Percentiles rank a stretch among this genome's conserved stretches.
phyloP scores from a whole-genome alignment of 1,284 basidiomycete species.

The Ceratobasidium sp. region DNA sequence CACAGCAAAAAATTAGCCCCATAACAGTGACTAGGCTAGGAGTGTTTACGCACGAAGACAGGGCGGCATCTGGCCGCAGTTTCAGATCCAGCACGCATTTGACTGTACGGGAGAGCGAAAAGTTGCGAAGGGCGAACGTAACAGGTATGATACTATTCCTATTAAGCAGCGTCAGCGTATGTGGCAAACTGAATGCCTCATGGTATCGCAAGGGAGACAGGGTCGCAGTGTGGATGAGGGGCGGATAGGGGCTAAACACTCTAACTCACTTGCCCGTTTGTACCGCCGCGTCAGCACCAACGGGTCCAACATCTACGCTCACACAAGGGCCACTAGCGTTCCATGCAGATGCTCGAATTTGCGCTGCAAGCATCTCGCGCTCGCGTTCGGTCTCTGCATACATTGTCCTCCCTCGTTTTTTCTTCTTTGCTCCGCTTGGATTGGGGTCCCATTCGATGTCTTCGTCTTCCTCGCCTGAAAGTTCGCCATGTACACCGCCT shows the following conservation, averaged over 20 bases:
- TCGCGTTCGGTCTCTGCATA: slow-evolving; percentile 88
- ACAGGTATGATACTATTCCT: slow-evolving; percentile 70
- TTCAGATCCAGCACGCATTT: slow-evolving; percentile 44
- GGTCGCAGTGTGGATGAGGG: slow-evolving; percentile 10
- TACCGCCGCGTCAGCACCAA: slow-evolving; percentile 29
- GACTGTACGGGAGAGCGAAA: slow-evolving; percentile 63
- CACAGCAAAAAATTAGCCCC: neutral
- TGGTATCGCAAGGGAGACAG: slow-evolving; percentile 17
- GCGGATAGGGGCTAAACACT: slow-evolving; percentile 6
- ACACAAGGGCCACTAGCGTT: slow-evolving; percentile 57
- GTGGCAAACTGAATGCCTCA: neutral
- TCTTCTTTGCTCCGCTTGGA: slow-evolving; percentile 51
- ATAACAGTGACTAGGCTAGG: neutral
- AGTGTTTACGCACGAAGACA: slow-evolving; percentile 30
- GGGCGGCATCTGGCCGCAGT: slow-evolving; percentile 29
- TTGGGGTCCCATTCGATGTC: neutral
- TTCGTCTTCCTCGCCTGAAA: slow-evolving; percentile 60
- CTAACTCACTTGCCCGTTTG: slow-evolving; percentile 25
- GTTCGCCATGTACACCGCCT: slow-evolving; percentile 72
- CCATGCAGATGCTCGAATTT: slow-evolving; percentile 77
- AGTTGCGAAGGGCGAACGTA: slow-evolving; percentile 72
- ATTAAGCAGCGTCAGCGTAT: slow-evolving; percentile 32
- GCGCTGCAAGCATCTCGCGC: slow-evolving; percentile 70
- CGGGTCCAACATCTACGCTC: slow-evolving; percentile 13
- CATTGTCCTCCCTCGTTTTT: slow-evolving; percentile 81